Percentiles rank a stretch among this genome's conserved stretches.
These are phyloP conservation scores for Earliella scabrosa DNA, from an alignment of 1,284 basidiomycete species.

Conservation along the genomic window DNA sequence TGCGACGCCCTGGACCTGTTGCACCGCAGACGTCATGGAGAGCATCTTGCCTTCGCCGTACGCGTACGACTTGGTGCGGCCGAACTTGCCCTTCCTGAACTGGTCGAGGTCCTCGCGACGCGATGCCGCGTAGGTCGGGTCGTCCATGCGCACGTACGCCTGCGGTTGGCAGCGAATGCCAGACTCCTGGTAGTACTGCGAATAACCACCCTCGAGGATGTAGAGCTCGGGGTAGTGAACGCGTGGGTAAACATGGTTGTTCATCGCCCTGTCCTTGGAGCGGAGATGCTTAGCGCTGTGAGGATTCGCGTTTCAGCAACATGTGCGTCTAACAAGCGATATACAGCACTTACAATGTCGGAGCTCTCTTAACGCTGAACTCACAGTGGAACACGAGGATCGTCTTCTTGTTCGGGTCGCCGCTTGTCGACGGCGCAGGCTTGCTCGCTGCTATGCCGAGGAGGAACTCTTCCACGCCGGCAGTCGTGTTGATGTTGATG, in stretches of 20 bases:
- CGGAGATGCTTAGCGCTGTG: conserved; percentile 89
- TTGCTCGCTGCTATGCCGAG: conserved; percentile 61
- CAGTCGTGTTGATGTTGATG: conserved; percentile 88
- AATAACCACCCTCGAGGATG: conserved; percentile 96
- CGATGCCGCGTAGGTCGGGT: conserved; percentile 80
- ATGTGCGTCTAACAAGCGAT: conserved; percentile 4
- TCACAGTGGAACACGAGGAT: conserved; percentile 98
- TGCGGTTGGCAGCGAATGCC: conserved; percentile 77
- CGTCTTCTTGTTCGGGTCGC: conserved; percentile 75
- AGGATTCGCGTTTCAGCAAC: conserved; percentile 11
- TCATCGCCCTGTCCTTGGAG: conserved; percentile 87
- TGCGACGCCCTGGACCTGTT: conserved; percentile 20
- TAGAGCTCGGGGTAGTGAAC: conserved; percentile 98
- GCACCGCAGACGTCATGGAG: conserved; percentile 29
- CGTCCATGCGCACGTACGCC: conserved; percentile 94
- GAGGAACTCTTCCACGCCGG: conserved; percentile 81
- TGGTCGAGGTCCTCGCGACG: conserved; percentile 88
- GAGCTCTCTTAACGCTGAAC: conserved; percentile 94
- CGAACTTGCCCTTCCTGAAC: conserved; percentile 88
- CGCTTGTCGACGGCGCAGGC: conserved; percentile 83
- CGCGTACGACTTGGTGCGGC: conserved; percentile 87
- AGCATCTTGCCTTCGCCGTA: conserved; percentile 72
- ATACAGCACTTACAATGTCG: conserved; percentile 79
- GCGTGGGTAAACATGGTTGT: conserved; percentile 88
- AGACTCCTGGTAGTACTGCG: conserved; percentile 78